Evolutionary conservation across 2,329 filamentous ascomycete species (phyloP).

Genomic region (Rachicladosporium sp.): DNA sequence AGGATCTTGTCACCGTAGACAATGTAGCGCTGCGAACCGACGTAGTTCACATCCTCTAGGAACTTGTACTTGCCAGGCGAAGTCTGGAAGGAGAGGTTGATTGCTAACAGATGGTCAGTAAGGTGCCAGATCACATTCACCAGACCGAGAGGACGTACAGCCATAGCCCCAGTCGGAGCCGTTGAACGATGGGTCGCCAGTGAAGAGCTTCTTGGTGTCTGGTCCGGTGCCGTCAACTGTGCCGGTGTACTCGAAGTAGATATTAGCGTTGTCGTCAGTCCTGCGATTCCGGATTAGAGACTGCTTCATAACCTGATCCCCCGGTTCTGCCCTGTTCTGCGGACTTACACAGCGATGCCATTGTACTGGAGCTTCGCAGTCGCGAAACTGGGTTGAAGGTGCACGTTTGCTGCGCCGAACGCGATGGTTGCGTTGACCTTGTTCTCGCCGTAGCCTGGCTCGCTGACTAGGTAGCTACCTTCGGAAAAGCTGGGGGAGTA

Average conservation of each 20-base stretch:
- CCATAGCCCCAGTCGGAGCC: not conserved
- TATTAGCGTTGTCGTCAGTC: not conserved
- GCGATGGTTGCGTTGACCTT: not conserved
- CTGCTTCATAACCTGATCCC: too few species aligned
- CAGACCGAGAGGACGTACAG: not conserved
- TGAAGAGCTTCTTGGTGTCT: not conserved
- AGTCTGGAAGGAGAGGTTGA: slow-evolving; percentile 1
- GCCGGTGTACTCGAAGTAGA: not conserved
- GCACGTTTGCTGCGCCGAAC: not conserved
- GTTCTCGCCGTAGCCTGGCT: not conserved
- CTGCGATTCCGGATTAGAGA: too few species aligned
- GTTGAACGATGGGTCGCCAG: not conserved
- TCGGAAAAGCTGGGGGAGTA: not conserved
- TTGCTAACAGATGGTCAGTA: not conserved
- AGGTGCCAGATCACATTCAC: not conserved
- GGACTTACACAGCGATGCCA: not conserved
- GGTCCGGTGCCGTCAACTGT: not conserved
- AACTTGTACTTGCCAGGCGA: not conserved
- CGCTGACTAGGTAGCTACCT: not conserved
- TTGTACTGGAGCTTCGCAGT: not conserved
- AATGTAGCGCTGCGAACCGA: not conserved
- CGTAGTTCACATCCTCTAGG: not conserved
- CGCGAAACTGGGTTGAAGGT: not conserved
- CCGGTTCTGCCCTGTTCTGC: too few species aligned
- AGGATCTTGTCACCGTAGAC: not conserved